Evolutionary conservation across 1,284 basidiomycete genomes (phyloP).

Genomic region (Apiotrichum laibachii): DNA sequence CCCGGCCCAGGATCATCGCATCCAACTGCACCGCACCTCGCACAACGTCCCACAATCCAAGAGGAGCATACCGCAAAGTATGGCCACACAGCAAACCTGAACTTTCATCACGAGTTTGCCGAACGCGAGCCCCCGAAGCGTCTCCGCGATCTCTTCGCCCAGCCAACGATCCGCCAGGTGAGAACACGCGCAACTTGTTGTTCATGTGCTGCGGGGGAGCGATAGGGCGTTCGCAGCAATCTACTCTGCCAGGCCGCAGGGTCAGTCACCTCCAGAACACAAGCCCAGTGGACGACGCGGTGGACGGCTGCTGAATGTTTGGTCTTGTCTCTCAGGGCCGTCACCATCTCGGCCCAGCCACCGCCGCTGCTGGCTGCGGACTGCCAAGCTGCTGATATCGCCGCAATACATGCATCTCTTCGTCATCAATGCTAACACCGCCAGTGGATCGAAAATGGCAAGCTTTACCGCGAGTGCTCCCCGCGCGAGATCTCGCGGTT

Average conservation of each 20-base stretch:
- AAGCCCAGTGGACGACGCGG: too few relatives aligned
- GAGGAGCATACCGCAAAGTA: background rate
- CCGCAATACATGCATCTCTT: too few relatives aligned
- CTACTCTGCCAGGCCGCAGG: too few relatives aligned
- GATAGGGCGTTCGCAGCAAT: too few relatives aligned
- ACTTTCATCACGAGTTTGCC: constrained; percentile 4
- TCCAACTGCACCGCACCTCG: background rate
- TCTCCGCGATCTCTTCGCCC: constrained; percentile 27
- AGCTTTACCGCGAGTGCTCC: constrained; percentile 31
- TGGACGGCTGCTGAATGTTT: too few relatives aligned
- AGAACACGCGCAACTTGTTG: background rate
- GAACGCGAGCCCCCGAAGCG: constrained; percentile 16
- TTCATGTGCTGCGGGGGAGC: background rate
- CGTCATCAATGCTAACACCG: too few relatives aligned
- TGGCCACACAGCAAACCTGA: constrained; percentile 3
- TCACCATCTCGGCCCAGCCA: too few relatives aligned
- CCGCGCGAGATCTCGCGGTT: constrained; percentile 37
- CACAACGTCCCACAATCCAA: background rate
- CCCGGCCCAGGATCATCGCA: too few relatives aligned
- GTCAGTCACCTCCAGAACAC: too few relatives aligned
- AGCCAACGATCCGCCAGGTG: constrained; percentile 33
- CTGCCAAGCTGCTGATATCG: too few relatives aligned
- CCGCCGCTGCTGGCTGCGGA: too few relatives aligned
- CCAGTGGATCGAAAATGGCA: constrained; percentile 25
- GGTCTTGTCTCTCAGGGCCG: too few relatives aligned